phyloP scores from a whole-genome alignment of 768 basidiomycete genomes.

The Suillus cothurnatus region DNA sequence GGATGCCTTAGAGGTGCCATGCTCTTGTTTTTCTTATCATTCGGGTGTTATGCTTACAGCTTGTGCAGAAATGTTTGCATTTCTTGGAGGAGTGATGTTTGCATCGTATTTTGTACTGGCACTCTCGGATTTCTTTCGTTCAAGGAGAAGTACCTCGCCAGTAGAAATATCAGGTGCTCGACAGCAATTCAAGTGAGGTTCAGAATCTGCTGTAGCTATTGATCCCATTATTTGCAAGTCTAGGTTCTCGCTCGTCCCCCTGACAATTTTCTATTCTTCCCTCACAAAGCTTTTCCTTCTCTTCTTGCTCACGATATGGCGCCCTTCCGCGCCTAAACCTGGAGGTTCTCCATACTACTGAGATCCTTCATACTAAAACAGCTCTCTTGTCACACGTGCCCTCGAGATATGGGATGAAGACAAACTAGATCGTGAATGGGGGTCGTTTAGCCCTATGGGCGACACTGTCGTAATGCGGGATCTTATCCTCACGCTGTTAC shows the following conservation, averaged over 20 bases:
- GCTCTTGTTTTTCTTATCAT: background rate
- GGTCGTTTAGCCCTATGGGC: no score
- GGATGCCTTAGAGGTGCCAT: slow-evolving; percentile 64
- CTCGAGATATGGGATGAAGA: slow-evolving; percentile 70
- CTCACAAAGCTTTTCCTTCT: slow-evolving; percentile 82
- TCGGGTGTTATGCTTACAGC: background rate
- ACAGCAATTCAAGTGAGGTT: slow-evolving; percentile 59
- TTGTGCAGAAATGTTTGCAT: slow-evolving; percentile 69
- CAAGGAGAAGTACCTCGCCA: slow-evolving; percentile 24
- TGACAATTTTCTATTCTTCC: slow-evolving; percentile 83
- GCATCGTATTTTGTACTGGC: slow-evolving; percentile 57
- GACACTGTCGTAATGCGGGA: no score
- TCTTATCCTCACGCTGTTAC: background rate
- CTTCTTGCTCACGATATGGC: slow-evolving; percentile 82
- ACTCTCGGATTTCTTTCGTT: slow-evolving; percentile 38
- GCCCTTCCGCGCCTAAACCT: slow-evolving; percentile 41
- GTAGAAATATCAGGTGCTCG: slow-evolving; percentile 50
- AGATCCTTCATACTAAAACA: slow-evolving; percentile 30
- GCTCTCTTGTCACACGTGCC: slow-evolving; percentile 40
- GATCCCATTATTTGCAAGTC: background rate
- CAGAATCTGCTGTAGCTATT: slow-evolving; percentile 7
- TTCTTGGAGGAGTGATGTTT: slow-evolving; percentile 66
- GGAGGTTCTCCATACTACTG: slow-evolving; percentile 22
- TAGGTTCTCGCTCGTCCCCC: slow-evolving; percentile 69
- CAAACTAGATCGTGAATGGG: slow-evolving; percentile 79